Base-by-base conservation (phyloP, 805 yeast species). In the Candida verbasci region DNA sequence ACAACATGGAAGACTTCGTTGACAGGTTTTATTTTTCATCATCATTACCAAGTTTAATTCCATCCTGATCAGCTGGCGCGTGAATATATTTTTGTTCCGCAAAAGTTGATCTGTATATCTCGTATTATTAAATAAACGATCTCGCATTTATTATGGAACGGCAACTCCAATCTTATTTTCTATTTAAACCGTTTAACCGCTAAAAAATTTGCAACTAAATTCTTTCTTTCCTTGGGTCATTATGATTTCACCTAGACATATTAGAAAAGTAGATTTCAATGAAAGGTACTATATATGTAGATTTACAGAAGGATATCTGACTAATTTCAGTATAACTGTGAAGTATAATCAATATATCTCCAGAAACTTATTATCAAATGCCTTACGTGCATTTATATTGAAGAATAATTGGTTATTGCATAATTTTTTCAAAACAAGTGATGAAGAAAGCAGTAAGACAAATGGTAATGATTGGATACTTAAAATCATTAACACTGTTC, bases 281-380 rank as follows among this genome's bases (percentile, higher is more conserved):
- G 62, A 56, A 31, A 40, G 45, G 22, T 45, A 44, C 31, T 49
- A 54, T 35, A 40, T 56, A 22, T 46, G 52, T 34, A 39, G 59
- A 24, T 48, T 43, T 23, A 40, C 43, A 5, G 44, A 42, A 24
- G 40, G 42, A 2, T 44, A 34, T 33, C 53, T 48, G 31, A 37
- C 53, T 11, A 53, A 51, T 34, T 49, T 54, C 36, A 50, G 49
- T 39, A 39, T 55, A 12, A 44, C 49, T 16, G 57, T 44, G 9
- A 34, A 40, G 17, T 52, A 48, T 35, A 45, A 42, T 33, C 24
- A 35, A 2, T 38, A 21, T 6, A 17, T 51, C 6, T 30, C 35
- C 9, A 27, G 24, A 14, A 32, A 21, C 6, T 24, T 38, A 24
- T 34, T 52, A 8, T 47, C 54, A 3, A 40, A 41, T 35, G 50